Base-by-base conservation (phyloP, 345 rosid species). In the Gossypium bickii region DNA sequence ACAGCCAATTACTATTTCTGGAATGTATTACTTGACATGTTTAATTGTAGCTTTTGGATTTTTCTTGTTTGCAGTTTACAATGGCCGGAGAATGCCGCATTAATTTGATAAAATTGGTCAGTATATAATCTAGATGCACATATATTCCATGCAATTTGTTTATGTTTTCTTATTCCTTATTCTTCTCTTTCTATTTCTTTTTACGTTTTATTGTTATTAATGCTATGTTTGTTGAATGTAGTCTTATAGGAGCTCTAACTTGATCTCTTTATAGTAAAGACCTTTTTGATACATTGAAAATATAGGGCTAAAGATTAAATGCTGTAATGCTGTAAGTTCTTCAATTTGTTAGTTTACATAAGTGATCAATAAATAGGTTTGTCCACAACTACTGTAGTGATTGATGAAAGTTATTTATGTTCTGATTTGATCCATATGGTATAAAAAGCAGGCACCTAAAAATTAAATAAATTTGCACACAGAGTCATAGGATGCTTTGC, bases 21-120 rank as follows among this genome's bases (percentile, higher is more conserved):
- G 57, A 44, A 25, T 73, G 10, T 25, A 20, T 9, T 48, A 3
- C 44, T 24, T 18, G 56, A 20, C 9, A 59, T 57, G 56, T 52
- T 34, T 18, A 52, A 16, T 73, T 41, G 27, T 44, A 53, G 34
- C 67, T 73, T 27, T 17, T 73, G n/a, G 24, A 38, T 47, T 48
- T 41, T 41, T 18, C 25, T 61, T 15, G 15, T 83, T 81, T 85
- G 84, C 90, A 96, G 99, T 89, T 93, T 61, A 90, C 92, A 18
- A 83, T 93, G 87, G 85, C 91, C 2, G 98, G 93, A 64, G 99
- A 96, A 75, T 85, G 81, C 51, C 97, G 97, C 18, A 73, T 82
- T 64, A 98, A 97, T 63, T 88, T 96, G 65, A 81, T 88, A 56
- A 96, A 93, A 84, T 72, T 96, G 98, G 99, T 96, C 17, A 83